phyloP scores from a whole-genome alignment of 2,329 filamentous ascomycete genomes.

The Neocatenulostroma microsporum region DNA sequence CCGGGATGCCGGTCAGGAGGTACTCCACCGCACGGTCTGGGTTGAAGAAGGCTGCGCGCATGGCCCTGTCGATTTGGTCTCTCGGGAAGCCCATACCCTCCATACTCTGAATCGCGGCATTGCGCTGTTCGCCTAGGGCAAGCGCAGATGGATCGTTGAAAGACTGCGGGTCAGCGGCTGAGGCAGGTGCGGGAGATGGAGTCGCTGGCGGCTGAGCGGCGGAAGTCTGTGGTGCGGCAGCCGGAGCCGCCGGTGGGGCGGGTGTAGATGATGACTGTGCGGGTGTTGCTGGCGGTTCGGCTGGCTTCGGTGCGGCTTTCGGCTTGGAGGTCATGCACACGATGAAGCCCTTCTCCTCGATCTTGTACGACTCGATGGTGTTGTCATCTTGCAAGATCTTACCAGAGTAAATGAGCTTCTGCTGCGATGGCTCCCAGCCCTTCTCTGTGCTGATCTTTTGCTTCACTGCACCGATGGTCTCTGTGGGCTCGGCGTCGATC shows the following conservation, averaged over 20 bases:
- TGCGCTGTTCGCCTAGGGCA: conserved; percentile 73
- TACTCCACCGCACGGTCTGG: conserved; percentile 97
- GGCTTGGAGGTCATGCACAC: conserved; percentile 98
- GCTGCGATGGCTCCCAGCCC: conserved; percentile 80
- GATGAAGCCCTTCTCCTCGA: conserved; percentile 98
- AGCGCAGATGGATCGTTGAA: conserved; percentile 74
- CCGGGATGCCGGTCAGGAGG: conserved; percentile 84
- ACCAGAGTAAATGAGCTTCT: conserved; percentile 98
- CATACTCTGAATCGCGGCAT: conserved; percentile 82
- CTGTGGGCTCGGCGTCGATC: conserved; percentile 86
- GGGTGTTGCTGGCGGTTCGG: conserved; percentile 32
- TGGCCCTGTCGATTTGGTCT: conserved; percentile 80
- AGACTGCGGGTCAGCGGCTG: conserved; percentile 34
- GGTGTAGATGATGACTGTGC: conserved; percentile 34
- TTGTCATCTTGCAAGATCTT: conserved; percentile 98
- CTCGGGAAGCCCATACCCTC: conserved; percentile 94
- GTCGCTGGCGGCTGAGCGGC: conserved; percentile 45
- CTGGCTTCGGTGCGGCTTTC: conserved; percentile 47
- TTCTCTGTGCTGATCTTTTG: conserved; percentile 86
- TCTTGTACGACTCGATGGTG: conserved; percentile 92
- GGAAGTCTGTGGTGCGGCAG: conserved; percentile 41
- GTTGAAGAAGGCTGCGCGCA: conserved; percentile 95
- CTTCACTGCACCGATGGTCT: conserved; percentile 85
- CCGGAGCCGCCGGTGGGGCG: conserved; percentile 30
- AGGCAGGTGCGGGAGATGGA: conserved; percentile 41